These are phyloP conservation scores for Tolypocladium guangdongense DNA, from an alignment of 2,329 filamentous ascomycete species.

Conservation along the genomic window DNA sequence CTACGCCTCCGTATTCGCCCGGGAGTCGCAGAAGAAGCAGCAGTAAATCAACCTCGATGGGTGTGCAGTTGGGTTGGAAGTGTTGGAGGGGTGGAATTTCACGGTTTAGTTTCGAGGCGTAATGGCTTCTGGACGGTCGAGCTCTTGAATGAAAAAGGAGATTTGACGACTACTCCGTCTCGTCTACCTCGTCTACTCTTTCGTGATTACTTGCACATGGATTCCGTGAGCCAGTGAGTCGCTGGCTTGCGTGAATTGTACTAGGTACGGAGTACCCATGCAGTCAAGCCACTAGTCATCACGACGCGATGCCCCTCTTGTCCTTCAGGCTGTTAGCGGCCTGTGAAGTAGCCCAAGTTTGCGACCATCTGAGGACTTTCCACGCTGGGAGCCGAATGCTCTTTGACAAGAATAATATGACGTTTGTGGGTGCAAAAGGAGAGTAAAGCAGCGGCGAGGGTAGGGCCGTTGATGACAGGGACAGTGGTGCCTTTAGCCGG, in stretches of 20 bases:
- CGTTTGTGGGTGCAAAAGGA: too few species aligned
- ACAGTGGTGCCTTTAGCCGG: too few species aligned
- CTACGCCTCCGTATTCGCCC: conserved; percentile 82
- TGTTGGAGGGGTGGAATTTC: conserved; percentile 14
- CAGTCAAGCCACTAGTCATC: neutral
- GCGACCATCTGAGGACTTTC: neutral
- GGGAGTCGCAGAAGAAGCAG: conserved; percentile 42
- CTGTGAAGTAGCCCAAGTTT: neutral
- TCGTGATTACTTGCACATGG: neutral
- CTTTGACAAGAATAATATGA: neutral
- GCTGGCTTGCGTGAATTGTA: too few species aligned
- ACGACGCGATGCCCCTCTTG: too few species aligned
- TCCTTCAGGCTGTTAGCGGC: neutral
- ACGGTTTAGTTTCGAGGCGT: conserved; percentile 27
- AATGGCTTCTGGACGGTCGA: conserved; percentile 25
- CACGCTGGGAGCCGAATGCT: neutral
- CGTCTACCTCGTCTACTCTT: neutral
- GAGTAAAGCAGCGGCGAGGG: too few species aligned
- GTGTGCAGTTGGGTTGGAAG: conserved; percentile 24
- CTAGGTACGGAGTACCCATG: too few species aligned
- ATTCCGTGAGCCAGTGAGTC: neutral
- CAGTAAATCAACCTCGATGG: conserved; percentile 26
- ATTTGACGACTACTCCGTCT: conserved; percentile 12
- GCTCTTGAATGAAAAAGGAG: conserved; percentile 22
- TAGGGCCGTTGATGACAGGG: too few species aligned